phyloP scores from a whole-genome alignment of 2,329 filamentous ascomycete species.

The Alternaria viburni region DNA sequence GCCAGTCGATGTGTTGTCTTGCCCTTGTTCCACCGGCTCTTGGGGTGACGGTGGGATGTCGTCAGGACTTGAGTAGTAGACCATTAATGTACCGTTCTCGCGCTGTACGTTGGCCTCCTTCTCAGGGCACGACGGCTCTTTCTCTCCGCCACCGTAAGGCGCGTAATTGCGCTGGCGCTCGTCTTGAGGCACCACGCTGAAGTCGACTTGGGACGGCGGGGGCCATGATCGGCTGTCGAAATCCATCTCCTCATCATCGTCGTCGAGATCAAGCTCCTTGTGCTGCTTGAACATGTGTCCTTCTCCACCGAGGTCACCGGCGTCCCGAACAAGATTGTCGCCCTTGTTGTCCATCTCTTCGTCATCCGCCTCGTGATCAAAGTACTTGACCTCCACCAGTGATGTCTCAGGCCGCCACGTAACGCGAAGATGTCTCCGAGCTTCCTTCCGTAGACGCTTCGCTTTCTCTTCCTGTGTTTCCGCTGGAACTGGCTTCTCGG shows the following conservation, averaged over 20 bases:
- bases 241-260: constrained; percentile 65
- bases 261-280: constrained; percentile 69
- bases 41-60: constrained; percentile 57
- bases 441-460: constrained; percentile 74
- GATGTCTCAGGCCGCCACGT: constrained; percentile 72
- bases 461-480: constrained; percentile 73
- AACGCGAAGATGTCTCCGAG: constrained; percentile 72
- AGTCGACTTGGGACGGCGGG: constrained; percentile 50
- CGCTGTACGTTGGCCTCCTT: constrained; percentile 52
- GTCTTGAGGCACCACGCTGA: constrained; percentile 48
- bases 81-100: constrained; percentile 56
- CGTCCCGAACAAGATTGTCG: constrained; percentile 72
- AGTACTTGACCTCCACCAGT: constrained; percentile 70
- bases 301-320: constrained; percentile 73
- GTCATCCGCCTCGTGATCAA: constrained; percentile 74
- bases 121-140: constrained; percentile 50
- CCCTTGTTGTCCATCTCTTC: constrained; percentile 66
- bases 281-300: constrained; percentile 61
- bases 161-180: constrained; percentile 54
- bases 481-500: constrained; percentile 59
- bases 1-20: constrained; percentile 17
- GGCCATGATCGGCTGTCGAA: constrained; percentile 40
- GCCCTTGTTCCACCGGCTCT: constrained; percentile 50
- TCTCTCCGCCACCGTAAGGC: constrained; percentile 53
- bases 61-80: constrained; percentile 52